These are phyloP conservation scores for Pachyrhizus erosus DNA, from an alignment of 306 rosid genomes.

Conservation along the genomic window DNA sequence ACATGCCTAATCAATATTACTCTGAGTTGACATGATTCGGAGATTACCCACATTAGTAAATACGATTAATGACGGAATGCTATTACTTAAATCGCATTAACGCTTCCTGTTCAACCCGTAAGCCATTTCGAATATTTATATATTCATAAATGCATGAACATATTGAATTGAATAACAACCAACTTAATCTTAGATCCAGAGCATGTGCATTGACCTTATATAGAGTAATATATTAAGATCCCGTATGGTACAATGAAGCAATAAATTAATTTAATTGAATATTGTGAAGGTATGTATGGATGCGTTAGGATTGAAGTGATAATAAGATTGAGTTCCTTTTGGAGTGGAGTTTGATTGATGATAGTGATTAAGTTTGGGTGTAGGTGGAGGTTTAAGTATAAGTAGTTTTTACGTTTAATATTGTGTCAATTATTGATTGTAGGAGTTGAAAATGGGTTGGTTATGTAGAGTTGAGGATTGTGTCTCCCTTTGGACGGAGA, in stretches of 20 bases:
- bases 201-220: constrained; percentile 30
- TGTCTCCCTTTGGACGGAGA: background rate
- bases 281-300: too few species aligned
- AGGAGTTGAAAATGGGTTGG: background rate
- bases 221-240: background rate
- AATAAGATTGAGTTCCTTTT: too few species aligned
- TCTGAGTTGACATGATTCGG: background rate
- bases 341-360: too few species aligned
- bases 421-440: too few species aligned
- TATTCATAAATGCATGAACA: constrained; percentile 14
- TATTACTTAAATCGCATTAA: background rate
- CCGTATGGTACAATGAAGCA: too few species aligned
- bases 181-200: constrained; percentile 32
- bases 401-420: too few species aligned
- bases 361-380: too few species aligned
- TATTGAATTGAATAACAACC: background rate
- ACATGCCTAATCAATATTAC: background rate
- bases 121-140: background rate
- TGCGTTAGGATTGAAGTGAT: too few species aligned
- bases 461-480: background rate
- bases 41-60: background rate
- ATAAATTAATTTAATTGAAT: too few species aligned
- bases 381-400: too few species aligned
- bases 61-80: background rate
- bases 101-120: background rate